phyloP scores from a whole-genome alignment of 2,329 filamentous ascomycete genomes.

The Penicillium psychrosexuale region DNA sequence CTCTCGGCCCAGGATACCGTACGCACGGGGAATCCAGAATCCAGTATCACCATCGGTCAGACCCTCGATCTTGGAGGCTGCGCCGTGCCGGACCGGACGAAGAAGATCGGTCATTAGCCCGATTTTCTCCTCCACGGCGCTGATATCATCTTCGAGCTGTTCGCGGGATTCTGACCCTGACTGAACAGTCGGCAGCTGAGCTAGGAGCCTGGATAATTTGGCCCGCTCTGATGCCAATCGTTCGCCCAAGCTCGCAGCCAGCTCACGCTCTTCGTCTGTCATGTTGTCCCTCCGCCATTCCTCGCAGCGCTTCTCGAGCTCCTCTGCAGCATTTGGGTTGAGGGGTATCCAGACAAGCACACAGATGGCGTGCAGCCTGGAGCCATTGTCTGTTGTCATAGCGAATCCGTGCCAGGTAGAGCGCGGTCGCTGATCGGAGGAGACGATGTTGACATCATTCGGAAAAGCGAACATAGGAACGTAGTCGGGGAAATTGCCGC shows the following conservation, averaged over 20 bases:
- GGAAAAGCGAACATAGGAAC: slow-evolving; percentile 99
- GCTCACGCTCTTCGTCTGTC: slow-evolving; percentile 93
- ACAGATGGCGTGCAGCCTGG: slow-evolving; percentile 87
- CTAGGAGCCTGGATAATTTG: slow-evolving; percentile 81
- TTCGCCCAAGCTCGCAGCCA: slow-evolving; percentile 87
- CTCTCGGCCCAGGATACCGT: slow-evolving; percentile 86
- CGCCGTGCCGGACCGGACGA: slow-evolving; percentile 85
- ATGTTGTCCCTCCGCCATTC: slow-evolving; percentile 88
- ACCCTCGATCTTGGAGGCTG: slow-evolving; percentile 94
- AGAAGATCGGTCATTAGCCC: slow-evolving; percentile 93
- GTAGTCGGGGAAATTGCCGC: slow-evolving; percentile 91
- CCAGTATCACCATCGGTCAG: slow-evolving; percentile 93
- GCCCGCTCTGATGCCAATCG: slow-evolving; percentile 83
- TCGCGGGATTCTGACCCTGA: slow-evolving; percentile 82
- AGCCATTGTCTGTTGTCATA: slow-evolving; percentile 91
- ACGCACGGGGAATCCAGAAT: slow-evolving; percentile 91
- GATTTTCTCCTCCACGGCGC: slow-evolving; percentile 94
- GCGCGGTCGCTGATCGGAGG: slow-evolving; percentile 85
- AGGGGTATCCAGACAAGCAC: slow-evolving; percentile 91
- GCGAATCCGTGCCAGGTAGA: slow-evolving; percentile 99
- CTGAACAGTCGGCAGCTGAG: slow-evolving; percentile 73
- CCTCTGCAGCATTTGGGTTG: slow-evolving; percentile 74
- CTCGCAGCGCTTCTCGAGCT: slow-evolving; percentile 70
- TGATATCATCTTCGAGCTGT: slow-evolving; percentile 86
- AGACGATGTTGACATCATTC: slow-evolving; percentile 95